Conservation (phyloP, 108 stramenopile species). For the Bacterosira constricta region DNA sequence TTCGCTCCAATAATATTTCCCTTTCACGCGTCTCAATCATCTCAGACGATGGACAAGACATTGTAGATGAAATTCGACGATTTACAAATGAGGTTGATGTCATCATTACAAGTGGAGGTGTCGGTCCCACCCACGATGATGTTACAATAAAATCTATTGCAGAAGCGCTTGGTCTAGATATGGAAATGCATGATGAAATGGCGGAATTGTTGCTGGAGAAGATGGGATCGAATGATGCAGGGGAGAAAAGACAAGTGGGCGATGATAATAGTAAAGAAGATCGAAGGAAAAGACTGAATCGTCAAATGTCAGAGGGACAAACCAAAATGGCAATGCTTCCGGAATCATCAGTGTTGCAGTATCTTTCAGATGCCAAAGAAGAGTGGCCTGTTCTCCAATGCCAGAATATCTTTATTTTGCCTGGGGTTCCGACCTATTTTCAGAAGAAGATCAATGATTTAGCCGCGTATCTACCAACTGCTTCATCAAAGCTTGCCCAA, state of each 20-base stretch:
- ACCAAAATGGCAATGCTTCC: slow-evolving; percentile 87
- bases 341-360: slow-evolving; percentile 60
- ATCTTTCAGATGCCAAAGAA: slow-evolving; percentile 57
- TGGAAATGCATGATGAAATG: slow-evolving; percentile 90
- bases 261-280: slow-evolving; percentile 27
- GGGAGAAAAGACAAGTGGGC: too few relatives aligned
- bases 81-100: slow-evolving; percentile 77
- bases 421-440: slow-evolving; percentile 93
- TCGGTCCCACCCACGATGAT: slow-evolving; percentile 98
- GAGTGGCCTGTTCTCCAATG: slow-evolving; percentile 90
- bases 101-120: slow-evolving; percentile 94
- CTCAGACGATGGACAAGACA: slow-evolving; percentile 81
- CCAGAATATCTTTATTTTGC: slow-evolving; percentile 93
- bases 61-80: slow-evolving; percentile 78
- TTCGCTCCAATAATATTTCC: slow-evolving; percentile 76
- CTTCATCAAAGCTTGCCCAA: not conserved
- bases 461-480: slow-evolving; percentile 62
- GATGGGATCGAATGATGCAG: slow-evolving; percentile 42
- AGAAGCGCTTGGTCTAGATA: slow-evolving; percentile 61
- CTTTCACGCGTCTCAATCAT: slow-evolving; percentile 85
- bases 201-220: slow-evolving; percentile 64
- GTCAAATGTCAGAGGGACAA: slow-evolving; percentile 78
- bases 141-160: slow-evolving; percentile 95
- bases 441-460: slow-evolving; percentile 81
- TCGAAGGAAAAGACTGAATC: slow-evolving; percentile 8